Evolutionary conservation across 257 asterid genomes (phyloP).

Genomic region (Schizonepeta tenuifolia): DNA sequence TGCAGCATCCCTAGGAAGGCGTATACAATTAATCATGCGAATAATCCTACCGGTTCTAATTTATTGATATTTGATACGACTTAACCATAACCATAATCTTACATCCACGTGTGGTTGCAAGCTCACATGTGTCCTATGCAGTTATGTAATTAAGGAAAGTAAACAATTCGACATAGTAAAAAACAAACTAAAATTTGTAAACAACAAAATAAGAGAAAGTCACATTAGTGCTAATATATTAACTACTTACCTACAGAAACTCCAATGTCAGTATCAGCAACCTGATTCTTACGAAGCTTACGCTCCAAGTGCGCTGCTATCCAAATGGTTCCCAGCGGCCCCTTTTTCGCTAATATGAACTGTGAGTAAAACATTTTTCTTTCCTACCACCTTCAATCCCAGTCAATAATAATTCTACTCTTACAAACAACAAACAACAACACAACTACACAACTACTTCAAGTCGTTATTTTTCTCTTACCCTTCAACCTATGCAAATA

Average conservation of each 20-base stretch:
- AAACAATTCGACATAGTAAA: background rate
- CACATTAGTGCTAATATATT: constrained; percentile 8
- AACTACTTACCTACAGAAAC: constrained; percentile 74
- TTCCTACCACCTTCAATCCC: constrained; percentile 32
- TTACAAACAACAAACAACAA: constrained; percentile 33
- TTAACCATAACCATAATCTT: constrained; percentile 11
- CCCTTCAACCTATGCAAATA: constrained; percentile 22
- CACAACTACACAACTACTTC: constrained; percentile 2
- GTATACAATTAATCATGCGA: constrained; percentile 16
- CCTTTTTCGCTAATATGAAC: constrained; percentile 93
- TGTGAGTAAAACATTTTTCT: constrained; percentile 85
- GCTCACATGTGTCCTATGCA: background rate
- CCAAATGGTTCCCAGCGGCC: constrained; percentile 95
- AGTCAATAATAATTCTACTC: constrained; percentile 31
- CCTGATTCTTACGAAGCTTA: constrained; percentile 93
- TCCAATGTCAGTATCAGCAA: constrained; percentile 96
- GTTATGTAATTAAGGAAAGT: constrained; percentile 1
- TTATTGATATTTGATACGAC: background rate
- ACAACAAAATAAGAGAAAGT: background rate
- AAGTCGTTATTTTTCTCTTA: constrained; percentile 20
- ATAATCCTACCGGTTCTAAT: background rate
- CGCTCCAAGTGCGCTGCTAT: constrained; percentile 96
- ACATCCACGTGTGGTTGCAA: background rate
- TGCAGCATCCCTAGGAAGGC: background rate
- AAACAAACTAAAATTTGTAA: constrained; percentile 7